A percentile compares a stretch with the other conserved stretches of the same genome.
Conservation (phyloP, 306 rosid genomes). For the Cicer cuneatum region DNA sequence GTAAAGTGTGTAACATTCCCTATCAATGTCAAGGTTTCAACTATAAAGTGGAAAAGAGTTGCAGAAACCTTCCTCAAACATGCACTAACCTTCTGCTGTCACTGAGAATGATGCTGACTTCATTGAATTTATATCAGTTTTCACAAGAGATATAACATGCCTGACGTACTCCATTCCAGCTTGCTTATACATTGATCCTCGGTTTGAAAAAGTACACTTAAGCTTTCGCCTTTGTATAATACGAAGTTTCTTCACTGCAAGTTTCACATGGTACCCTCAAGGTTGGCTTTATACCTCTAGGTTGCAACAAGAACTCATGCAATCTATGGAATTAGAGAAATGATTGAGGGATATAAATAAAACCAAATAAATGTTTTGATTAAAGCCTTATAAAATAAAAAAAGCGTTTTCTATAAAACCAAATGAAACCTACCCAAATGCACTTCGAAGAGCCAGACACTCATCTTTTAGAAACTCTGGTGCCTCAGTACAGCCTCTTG, state of each 20-base stretch:
- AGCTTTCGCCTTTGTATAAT: constrained; percentile 81
- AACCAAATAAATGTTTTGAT: constrained; percentile 7
- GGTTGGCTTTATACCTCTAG: constrained; percentile 62
- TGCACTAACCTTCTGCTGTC: constrained; percentile 71
- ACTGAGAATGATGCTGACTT: constrained; percentile 58
- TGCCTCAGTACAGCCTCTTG: constrained; percentile 86
- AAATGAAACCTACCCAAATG: constrained; percentile 77
- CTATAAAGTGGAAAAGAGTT: constrained; percentile 27
- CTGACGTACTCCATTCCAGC: constrained; percentile 81
- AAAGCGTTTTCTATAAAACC: background rate
- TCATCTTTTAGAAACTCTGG: constrained; percentile 82
- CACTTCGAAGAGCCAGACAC: constrained; percentile 84
- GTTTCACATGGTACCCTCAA: constrained; percentile 35
- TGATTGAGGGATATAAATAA: constrained; percentile 18
- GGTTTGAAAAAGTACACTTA: constrained; percentile 71
- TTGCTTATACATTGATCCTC: constrained; percentile 77
- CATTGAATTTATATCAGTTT: constrained; percentile 73
- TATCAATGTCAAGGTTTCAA: constrained; percentile 29
- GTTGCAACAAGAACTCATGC: constrained; percentile 82
- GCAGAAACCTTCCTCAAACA: constrained; percentile 31
- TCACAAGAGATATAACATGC: constrained; percentile 73
- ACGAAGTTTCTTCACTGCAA: constrained; percentile 83
- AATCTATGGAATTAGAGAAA: constrained; percentile 54
- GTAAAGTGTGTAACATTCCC: constrained; percentile 23
- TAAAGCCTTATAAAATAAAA: no score